These are phyloP conservation scores for Clavispora asparagi DNA, from an alignment of 805 yeast species.

Conservation along the genomic window DNA sequence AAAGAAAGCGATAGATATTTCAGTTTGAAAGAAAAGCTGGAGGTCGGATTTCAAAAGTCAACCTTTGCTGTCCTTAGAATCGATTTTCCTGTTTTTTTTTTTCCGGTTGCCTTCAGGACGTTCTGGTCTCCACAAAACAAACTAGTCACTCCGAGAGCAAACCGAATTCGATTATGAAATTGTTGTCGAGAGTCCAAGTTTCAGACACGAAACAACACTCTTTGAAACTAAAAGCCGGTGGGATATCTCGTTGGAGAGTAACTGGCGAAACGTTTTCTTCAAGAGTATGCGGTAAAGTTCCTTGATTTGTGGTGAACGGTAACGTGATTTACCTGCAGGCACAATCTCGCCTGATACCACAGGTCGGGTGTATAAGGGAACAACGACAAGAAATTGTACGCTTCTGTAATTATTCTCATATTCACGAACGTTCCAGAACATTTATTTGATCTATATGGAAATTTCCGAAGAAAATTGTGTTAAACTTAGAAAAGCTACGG, in stretches of 20 bases:
- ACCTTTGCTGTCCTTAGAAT: no score
- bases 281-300: background rate
- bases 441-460: no score
- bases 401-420: no score
- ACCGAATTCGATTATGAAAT: background rate
- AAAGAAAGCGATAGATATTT: background rate
- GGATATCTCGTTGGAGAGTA: background rate
- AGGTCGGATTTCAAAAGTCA: no score
- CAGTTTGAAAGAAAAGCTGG: no score
- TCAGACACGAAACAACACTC: background rate
- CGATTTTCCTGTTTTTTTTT: background rate
- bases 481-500: no score
- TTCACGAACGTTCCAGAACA: no score
- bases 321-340: background rate
- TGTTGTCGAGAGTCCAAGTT: background rate
- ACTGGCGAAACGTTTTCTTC: background rate
- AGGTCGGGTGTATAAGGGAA: background rate
- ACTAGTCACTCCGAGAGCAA: background rate
- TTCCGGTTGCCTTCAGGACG: background rate
- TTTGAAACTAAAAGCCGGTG: no score
- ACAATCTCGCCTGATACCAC: background rate
- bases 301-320: background rate
- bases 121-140: background rate
- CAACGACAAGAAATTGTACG: no score
- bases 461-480: no score